Evolutionary conservation across 768 basidiomycete species (phyloP).

Genomic region (Tricholoma terreum): DNA sequence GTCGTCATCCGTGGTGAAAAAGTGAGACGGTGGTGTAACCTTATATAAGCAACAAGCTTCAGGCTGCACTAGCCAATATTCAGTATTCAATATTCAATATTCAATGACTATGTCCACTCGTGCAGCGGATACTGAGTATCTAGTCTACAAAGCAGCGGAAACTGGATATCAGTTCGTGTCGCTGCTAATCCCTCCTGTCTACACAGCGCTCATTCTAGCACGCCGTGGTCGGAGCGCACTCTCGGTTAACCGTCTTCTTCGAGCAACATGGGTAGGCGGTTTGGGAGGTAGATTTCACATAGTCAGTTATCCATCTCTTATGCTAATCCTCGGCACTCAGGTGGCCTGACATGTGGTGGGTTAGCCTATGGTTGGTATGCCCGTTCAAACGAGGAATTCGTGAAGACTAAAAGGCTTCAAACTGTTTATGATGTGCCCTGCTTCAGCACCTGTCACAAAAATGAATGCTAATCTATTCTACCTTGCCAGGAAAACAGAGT

Average conservation of each 20-base stretch:
- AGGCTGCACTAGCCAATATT: no score
- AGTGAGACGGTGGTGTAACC: conserved; percentile 4
- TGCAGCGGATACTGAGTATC: conserved; percentile 58
- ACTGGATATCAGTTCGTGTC: conserved; percentile 70
- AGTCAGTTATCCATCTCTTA: background rate
- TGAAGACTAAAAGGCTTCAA: conserved; percentile 48
- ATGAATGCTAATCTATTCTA: background rate
- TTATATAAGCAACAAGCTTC: conserved; percentile 15
- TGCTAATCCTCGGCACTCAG: conserved; percentile 25
- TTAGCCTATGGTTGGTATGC: conserved; percentile 61
- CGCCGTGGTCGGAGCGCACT: conserved; percentile 55
- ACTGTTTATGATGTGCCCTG: conserved; percentile 55
- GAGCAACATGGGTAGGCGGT: conserved; percentile 74
- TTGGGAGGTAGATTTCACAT: conserved; percentile 41
- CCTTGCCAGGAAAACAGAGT: conserved; percentile 48
- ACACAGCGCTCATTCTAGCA: conserved; percentile 49
- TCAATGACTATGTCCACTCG: conserved; percentile 22
- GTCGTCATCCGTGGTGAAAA: conserved; percentile 33
- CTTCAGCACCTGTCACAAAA: conserved; percentile 4
- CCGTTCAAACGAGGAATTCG: conserved; percentile 46
- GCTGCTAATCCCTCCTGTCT: conserved; percentile 58
- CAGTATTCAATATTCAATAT: background rate
- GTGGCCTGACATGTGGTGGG: conserved; percentile 49
- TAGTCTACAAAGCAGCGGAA: conserved; percentile 61
- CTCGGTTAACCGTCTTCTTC: conserved; percentile 58